Conservation (phyloP, 2,329 filamentous ascomycete species). For the Tricladium varicosporioides region DNA sequence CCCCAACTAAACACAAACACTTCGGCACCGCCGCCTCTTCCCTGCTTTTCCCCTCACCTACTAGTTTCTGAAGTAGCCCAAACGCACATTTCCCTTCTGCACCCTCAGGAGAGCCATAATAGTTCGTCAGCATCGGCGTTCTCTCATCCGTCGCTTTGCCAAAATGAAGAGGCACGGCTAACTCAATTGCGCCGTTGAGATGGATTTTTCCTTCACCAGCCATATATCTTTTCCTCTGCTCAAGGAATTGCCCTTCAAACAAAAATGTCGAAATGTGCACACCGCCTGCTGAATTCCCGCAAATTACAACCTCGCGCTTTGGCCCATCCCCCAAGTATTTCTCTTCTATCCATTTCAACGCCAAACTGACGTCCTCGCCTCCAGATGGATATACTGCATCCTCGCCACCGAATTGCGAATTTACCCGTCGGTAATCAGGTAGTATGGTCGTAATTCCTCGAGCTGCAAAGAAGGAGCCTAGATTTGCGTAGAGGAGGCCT, state of each 20-base stretch:
- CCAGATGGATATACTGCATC: slow-evolving; percentile 29
- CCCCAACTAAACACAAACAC: slow-evolving; percentile 23
- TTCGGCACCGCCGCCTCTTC: slow-evolving; percentile 21
- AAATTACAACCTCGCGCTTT: slow-evolving; percentile 26
- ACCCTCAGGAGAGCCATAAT: slow-evolving; percentile 22
- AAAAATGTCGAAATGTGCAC: slow-evolving; percentile 31
- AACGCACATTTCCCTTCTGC: slow-evolving; percentile 17
- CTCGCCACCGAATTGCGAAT: slow-evolving; percentile 23
- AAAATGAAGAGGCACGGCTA: slow-evolving; percentile 29
- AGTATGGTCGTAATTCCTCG: slow-evolving; percentile 27
- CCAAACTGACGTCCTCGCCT: slow-evolving; percentile 29
- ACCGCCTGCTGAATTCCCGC: slow-evolving; percentile 34
- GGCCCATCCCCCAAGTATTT: slow-evolving; percentile 5
- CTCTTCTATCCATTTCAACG: slow-evolving; percentile 26
- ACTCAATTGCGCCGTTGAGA: slow-evolving; percentile 24
- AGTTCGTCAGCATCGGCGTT: slow-evolving; percentile 17
- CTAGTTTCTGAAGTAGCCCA: slow-evolving; percentile 9
- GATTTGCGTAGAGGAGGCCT: slow-evolving; percentile 29
- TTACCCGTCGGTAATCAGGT: slow-evolving; percentile 31
- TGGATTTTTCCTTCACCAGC: slow-evolving; percentile 8
- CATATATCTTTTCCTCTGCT: slow-evolving; percentile 19
- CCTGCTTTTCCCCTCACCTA: background rate
- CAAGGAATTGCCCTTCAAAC: slow-evolving; percentile 21
- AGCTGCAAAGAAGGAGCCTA: slow-evolving; percentile 30
- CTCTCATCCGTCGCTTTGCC: slow-evolving; percentile 4